phyloP scores from a whole-genome alignment of 2,329 filamentous ascomycete species.

The Fusarium coffeatum region DNA sequence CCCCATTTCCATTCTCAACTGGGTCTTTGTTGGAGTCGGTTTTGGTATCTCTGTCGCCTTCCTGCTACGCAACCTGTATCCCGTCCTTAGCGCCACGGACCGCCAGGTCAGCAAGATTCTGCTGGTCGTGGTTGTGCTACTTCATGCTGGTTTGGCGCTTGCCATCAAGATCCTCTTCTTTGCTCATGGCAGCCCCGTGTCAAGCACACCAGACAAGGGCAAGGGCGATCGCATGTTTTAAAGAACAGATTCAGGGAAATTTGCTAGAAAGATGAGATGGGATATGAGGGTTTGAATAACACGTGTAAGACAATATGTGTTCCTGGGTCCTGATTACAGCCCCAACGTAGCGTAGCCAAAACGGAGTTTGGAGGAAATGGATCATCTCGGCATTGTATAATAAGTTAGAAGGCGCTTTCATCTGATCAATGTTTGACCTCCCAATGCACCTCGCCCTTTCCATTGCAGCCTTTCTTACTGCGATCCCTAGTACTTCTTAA shows the following conservation, averaged over 20 bases:
- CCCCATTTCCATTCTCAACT: slow-evolving; percentile 87
- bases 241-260: neutral
- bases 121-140: slow-evolving; percentile 81
- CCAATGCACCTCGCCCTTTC: neutral
- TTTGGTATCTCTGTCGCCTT: slow-evolving; percentile 87
- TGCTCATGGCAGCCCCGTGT: slow-evolving; percentile 73
- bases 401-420: slow-evolving; percentile 39
- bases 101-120: slow-evolving; percentile 90
- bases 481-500: slow-evolving; percentile 31
- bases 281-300: slow-evolving; percentile 22
- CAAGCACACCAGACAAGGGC: slow-evolving; percentile 54
- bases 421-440: slow-evolving; percentile 21
- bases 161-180: slow-evolving; percentile 99
- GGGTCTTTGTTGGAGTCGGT: slow-evolving; percentile 89
- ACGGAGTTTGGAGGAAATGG: slow-evolving; percentile 25
- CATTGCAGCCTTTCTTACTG: slow-evolving; percentile 37
- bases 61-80: slow-evolving; percentile 86
- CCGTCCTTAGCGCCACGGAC: slow-evolving; percentile 92
- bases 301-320: slow-evolving; percentile 34
- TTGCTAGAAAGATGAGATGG: slow-evolving; percentile 7
- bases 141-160: slow-evolving; percentile 90
- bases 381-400: slow-evolving; percentile 36
- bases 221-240: slow-evolving; percentile 39
- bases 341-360: slow-evolving; percentile 21
- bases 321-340: slow-evolving; percentile 3